A percentile compares a stretch with the other conserved stretches of the same genome.
Evolutionary conservation across 345 rosid genomes (phyloP).

Genomic region (Ailanthus altissimus): DNA sequence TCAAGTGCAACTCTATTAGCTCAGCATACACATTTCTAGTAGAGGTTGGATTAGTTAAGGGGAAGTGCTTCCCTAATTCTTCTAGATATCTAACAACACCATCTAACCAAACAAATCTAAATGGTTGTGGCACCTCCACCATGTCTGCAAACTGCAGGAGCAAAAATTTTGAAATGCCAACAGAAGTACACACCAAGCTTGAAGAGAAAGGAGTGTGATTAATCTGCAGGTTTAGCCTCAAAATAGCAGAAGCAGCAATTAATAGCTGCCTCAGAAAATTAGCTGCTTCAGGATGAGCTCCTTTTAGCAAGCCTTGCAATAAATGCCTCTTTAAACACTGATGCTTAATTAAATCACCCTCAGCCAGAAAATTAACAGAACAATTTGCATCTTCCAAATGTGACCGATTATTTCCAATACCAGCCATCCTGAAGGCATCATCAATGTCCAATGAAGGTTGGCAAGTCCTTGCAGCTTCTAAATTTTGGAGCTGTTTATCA

Average conservation of each 20-base stretch:
- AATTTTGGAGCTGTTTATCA: constrained; percentile 19
- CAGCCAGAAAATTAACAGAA: constrained; percentile 34
- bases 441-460: constrained; percentile 22
- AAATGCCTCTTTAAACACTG: constrained; percentile 37
- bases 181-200: constrained; percentile 43
- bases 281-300: constrained; percentile 54
- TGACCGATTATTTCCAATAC: constrained; percentile 1
- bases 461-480: constrained; percentile 14
- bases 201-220: constrained; percentile 39
- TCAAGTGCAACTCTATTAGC: constrained; percentile 67
- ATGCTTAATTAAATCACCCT: constrained; percentile 34
- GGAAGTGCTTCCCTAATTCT: constrained; percentile 67
- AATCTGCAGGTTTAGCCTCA: constrained; percentile 61
- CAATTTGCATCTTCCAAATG: constrained; percentile 31
- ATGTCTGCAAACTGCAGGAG: constrained; percentile 56
- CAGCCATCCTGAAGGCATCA: constrained; percentile 26
- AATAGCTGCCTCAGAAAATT: constrained; percentile 70
- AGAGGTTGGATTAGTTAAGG: constrained; percentile 41
- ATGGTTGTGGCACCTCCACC: constrained; percentile 44
- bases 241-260: constrained; percentile 66
- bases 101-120: constrained; percentile 73
- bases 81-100: constrained; percentile 76
- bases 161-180: constrained; percentile 52
- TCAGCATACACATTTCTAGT: constrained; percentile 48
- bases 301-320: constrained; percentile 56